Evolutionary conservation across 2,329 filamentous ascomycete species (phyloP), one percentile per base, ranked within the genome.

Genomic region (Didymellaceae sp.): DNA sequence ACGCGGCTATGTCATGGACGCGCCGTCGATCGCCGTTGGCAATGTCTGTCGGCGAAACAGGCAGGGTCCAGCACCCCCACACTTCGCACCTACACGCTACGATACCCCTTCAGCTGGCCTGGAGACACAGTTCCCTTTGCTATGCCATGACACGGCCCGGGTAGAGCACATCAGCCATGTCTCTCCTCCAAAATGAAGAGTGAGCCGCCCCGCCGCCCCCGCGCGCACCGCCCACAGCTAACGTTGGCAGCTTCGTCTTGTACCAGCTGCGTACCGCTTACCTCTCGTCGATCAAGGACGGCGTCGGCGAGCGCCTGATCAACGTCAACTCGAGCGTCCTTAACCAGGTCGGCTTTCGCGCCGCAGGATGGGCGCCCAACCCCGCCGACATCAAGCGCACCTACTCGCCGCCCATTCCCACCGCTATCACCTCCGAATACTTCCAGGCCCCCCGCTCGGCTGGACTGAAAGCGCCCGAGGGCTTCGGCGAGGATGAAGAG

Each of bases 371-470:
- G 90, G 83, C 85, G 33, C 78, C 86, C 39, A 89, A 89, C 65
- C 83, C 86, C 8, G 82, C 86, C 14, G 86, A 91, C 58, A 85
- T 89, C 71, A 92, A 92, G 74, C 86, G 90, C 62, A 92, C 88
- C 37, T 89, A 95, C 72, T 94, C 90, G 2, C 90, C 90, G 16
- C 89, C 90, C 1, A 95, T 95, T 48, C 90, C 90, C 8, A 92
- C 90, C 4, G 89, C 88, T 11, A 84, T 91, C 54, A 87, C 88
- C 22, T 89, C 88, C 37, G 90, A 94, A 68, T 94, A 94, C 75
- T 94, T 94, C 67, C 88, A 91, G 80, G 82, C 88, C 1, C 84
- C 78, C 39, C 72, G 85, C 9, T 81, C 82, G 31, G 78, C 80
- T 17, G 85, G 84, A 1, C 72, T 88, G 28, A 75, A 76, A 33